A percentile compares a stretch with the other conserved stretches of the same genome.
phyloP scores from a whole-genome alignment of 2,329 filamentous ascomycete genomes.

The Trichoderma sp. region DNA sequence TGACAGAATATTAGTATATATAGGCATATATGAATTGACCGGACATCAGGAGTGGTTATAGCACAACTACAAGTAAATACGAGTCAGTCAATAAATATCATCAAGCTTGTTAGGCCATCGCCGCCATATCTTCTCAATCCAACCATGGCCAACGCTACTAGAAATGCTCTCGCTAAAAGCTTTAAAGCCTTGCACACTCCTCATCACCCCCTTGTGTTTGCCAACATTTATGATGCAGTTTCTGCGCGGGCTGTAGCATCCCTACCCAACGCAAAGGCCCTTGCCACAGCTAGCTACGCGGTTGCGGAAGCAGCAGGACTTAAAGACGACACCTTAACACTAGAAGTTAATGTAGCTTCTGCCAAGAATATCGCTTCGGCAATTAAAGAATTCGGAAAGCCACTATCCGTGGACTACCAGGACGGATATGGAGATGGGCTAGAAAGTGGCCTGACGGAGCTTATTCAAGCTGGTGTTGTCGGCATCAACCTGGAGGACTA shows the following conservation, averaged over 20 bases:
- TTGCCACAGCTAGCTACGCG: slow-evolving; percentile 12
- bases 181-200: not conserved
- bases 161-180: not conserved
- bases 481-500: slow-evolving; percentile 20
- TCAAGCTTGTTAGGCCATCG: not conserved
- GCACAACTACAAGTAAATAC: not conserved
- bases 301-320: slow-evolving; percentile 17
- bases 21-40: not conserved
- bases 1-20: not conserved
- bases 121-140: not conserved
- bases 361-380: slow-evolving; percentile 5
- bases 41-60: not conserved
- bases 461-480: not conserved
- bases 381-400: slow-evolving; percentile 12
- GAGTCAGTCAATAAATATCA: not conserved
- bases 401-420: slow-evolving; percentile 11
- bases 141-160: not conserved
- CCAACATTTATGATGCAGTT: slow-evolving; percentile 6
- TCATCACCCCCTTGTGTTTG: not conserved
- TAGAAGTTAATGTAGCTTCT: not conserved
- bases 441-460: slow-evolving; percentile 4
- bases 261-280: slow-evolving; percentile 1
- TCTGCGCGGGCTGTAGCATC: slow-evolving; percentile 14
- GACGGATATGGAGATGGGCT: slow-evolving; percentile 17
- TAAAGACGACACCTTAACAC: slow-evolving; percentile 1